Evolutionary conservation across 2,329 filamentous ascomycete genomes (phyloP).

Genomic region (Cytospora piceicola): DNA sequence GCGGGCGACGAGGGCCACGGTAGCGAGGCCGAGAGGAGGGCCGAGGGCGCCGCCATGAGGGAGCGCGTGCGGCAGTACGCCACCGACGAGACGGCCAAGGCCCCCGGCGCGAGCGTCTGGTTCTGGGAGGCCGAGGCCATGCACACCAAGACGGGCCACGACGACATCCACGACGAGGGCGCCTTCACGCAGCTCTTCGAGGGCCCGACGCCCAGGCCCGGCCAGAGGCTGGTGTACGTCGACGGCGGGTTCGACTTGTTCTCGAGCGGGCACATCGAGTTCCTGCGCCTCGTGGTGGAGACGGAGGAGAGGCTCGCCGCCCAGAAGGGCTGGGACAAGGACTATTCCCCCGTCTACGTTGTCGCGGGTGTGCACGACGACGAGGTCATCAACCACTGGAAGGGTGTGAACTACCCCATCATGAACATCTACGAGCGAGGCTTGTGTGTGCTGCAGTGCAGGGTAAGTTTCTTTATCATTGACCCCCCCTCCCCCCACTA

Average conservation of each 20-base stretch:
- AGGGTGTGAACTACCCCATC: constrained; percentile 97
- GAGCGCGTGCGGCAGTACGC: constrained; percentile 84
- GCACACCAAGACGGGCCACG: constrained; percentile 47
- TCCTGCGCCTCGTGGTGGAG: constrained; percentile 76
- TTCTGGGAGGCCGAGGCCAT: constrained; percentile 68
- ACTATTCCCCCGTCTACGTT: constrained; percentile 85
- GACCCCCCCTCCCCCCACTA: constrained; percentile 17
- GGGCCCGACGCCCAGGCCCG: constrained; percentile 72
- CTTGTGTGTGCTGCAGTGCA: constrained; percentile 93
- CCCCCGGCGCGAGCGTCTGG: constrained; percentile 83
- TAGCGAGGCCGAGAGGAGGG: constrained; percentile 65
- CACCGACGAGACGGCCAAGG: constrained; percentile 78
- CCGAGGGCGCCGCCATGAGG: constrained; percentile 69
- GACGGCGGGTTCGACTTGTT: constrained; percentile 97
- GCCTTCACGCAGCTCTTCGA: constrained; percentile 69
- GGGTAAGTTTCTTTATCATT: constrained; percentile 55
- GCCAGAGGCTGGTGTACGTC: constrained; percentile 89
- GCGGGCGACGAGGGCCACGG: constrained; percentile 74
- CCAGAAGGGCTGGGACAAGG: constrained; percentile 74
- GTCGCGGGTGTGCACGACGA: constrained; percentile 94
- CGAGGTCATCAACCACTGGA: constrained; percentile 92
- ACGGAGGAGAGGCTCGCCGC: constrained; percentile 72
- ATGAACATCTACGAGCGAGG: constrained; percentile 99
- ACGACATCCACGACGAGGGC: constrained; percentile 62
- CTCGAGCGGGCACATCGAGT: constrained; percentile 95